These are phyloP conservation scores for Paramarasmius palmivorus DNA, from an alignment of 1,284 basidiomycete genomes.

Conservation along the genomic window DNA sequence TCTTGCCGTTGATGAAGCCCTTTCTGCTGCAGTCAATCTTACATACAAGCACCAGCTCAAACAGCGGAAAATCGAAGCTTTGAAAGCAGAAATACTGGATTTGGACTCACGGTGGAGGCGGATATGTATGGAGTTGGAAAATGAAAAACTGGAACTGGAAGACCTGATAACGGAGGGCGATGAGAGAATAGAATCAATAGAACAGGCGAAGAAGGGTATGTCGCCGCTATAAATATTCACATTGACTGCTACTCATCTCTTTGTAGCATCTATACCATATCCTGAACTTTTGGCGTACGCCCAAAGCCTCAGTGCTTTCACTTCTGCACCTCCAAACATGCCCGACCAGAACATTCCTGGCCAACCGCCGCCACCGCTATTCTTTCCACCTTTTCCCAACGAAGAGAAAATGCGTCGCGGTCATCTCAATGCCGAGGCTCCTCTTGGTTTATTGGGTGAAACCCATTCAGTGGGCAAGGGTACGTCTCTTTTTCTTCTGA, in stretches of 20 bases:
- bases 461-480: conserved; percentile 75
- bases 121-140: conserved; percentile 61
- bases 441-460: conserved; percentile 73
- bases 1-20: conserved; percentile 56
- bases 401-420: conserved; percentile 85
- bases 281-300: conserved; percentile 79
- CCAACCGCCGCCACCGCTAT: conserved; percentile 70
- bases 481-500: conserved; percentile 27
- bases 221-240: conserved; percentile 5
- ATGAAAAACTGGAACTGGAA: conserved; percentile 66
- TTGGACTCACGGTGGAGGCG: conserved; percentile 67
- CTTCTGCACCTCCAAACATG: conserved; percentile 83
- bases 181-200: conserved; percentile 64
- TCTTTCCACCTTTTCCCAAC: conserved; percentile 85
- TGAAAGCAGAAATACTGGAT: conserved; percentile 67
- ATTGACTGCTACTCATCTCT: conserved; percentile 3
- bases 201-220: conserved; percentile 69
- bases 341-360: conserved; percentile 67
- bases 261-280: conserved; percentile 71
- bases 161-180: conserved; percentile 71
- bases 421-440: conserved; percentile 73
- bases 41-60: conserved; percentile 72
- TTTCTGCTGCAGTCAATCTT: conserved; percentile 64
- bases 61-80: conserved; percentile 67
- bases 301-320: conserved; percentile 78